Percentiles rank a stretch among this genome's conserved stretches.
Conservation (phyloP, 208 protist genomes). For the Trypanosoma theileri region DNA sequence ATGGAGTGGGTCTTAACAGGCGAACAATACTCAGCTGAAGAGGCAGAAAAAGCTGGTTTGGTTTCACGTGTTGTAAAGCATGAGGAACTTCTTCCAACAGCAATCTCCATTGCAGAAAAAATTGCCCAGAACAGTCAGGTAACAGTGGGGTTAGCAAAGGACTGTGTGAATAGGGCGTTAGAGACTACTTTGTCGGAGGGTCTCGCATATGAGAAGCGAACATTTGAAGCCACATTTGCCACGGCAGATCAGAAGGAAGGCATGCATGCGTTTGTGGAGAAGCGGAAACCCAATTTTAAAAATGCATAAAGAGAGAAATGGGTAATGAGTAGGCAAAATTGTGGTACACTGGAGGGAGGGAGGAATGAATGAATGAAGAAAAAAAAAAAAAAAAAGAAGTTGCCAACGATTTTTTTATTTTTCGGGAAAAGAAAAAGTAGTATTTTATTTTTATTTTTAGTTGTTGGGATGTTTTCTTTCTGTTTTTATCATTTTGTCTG, state of each 20-base stretch:
- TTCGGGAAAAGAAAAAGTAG: not conserved
- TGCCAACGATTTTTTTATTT: not conserved
- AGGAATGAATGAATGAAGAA: too few relatives aligned
- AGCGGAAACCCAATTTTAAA: constrained; percentile 86
- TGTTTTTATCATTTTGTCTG: constrained; percentile 11
- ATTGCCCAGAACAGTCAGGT: constrained; percentile 82
- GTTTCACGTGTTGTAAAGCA: constrained; percentile 86
- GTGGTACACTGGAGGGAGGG: constrained; percentile 26
- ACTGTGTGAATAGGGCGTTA: constrained; percentile 82
- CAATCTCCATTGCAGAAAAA: constrained; percentile 61
- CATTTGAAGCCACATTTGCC: constrained; percentile 90
- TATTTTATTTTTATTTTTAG: not conserved
- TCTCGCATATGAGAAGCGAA: constrained; percentile 78
- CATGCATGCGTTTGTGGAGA: constrained; percentile 92
- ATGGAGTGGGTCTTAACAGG: constrained; percentile 94
- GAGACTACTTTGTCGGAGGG: constrained; percentile 74
- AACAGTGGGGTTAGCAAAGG: constrained; percentile 87
- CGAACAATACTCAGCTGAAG: constrained; percentile 63
- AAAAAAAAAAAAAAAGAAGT: constrained; percentile 7
- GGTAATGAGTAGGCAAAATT: not conserved
- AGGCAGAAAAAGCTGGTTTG: constrained; percentile 81
- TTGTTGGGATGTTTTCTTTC: not conserved
- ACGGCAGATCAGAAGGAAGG: constrained; percentile 93
- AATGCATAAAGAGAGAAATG: constrained; percentile 63
- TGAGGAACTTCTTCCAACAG: constrained; percentile 61